phyloP scores from a whole-genome alignment of 202 grass and related monocot species.

The Musa balbisiana region DNA sequence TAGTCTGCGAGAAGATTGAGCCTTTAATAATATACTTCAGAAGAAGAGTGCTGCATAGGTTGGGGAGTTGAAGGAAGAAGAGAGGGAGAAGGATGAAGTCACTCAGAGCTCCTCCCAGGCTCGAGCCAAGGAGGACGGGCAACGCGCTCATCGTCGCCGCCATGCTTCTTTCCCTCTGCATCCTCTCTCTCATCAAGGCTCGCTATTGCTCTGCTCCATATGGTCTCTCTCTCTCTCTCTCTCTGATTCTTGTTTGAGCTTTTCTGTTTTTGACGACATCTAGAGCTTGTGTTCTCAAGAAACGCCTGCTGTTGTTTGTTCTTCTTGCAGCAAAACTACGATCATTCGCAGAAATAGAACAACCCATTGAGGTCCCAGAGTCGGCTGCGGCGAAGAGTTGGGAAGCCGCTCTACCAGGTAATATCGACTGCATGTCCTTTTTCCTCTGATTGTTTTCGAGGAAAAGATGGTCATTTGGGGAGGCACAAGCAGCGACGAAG shows the following conservation, averaged over 20 bases:
- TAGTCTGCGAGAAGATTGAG: no score
- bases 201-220: constrained; percentile 3
- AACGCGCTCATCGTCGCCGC: not conserved
- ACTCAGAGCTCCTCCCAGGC: not conserved
- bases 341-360: not conserved
- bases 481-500: not conserved
- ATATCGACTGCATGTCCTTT: not conserved
- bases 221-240: not conserved
- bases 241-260: not conserved
- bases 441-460: not conserved
- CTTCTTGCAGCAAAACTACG: not conserved
- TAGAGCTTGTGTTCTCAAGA: not conserved
- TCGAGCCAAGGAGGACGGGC: not conserved
- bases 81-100: not conserved
- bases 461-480: not conserved
- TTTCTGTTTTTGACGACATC: not conserved
- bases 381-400: not conserved
- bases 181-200: constrained; percentile 4
- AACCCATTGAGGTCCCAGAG: not conserved
- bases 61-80: not conserved
- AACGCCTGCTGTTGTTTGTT: not conserved
- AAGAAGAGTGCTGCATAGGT: not conserved
- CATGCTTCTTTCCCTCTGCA: constrained; percentile 1
- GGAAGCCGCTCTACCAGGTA: not conserved
- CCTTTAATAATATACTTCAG: not conserved